Conservation (phyloP, 768 basidiomycete species). For the Tulasnella sp. region DNA sequence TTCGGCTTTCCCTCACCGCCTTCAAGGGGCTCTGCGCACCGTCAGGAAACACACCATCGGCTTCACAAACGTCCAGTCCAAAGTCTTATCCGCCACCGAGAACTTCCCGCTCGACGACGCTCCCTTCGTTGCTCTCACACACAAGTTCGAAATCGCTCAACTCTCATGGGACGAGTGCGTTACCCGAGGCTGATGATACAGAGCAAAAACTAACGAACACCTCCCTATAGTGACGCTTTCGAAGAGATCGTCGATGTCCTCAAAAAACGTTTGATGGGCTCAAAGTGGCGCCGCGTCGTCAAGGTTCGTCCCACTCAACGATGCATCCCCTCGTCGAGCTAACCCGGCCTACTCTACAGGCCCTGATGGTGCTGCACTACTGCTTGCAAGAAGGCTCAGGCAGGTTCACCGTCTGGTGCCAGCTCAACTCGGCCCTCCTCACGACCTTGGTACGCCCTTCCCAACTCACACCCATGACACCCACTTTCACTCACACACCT, state of each 20-base stretch:
- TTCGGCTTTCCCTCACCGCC: not conserved
- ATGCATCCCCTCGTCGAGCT: not conserved
- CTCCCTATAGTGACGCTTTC: constrained; percentile 12
- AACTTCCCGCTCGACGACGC: not conserved
- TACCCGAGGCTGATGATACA: too few relatives aligned
- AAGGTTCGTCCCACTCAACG: not conserved
- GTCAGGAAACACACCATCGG: constrained; percentile 9
- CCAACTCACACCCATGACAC: not conserved
- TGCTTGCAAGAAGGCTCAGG: constrained; percentile 8
- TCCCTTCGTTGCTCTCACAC: not conserved
- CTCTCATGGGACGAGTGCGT: constrained; percentile 4
- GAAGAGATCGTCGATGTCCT: constrained; percentile 5
- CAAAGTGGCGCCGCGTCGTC: constrained; percentile 3
- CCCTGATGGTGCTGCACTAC: constrained; percentile 6
- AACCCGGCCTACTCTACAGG: not conserved
- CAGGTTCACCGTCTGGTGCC: constrained; percentile 4
- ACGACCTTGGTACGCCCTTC: not conserved
- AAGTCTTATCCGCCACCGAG: not conserved
- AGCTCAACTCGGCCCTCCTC: constrained; percentile 1
- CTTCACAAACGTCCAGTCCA: not conserved
- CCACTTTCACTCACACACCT: not conserved
- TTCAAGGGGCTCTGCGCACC: not conserved
- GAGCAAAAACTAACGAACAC: too few relatives aligned
- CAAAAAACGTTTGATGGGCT: not conserved
- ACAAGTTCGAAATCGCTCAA: not conserved